Evolutionary conservation across 495 filamentous ascomycete species (phyloP), one percentile per base, ranked within the genome.

Genomic region (Melanomma pulvis-pyrius): DNA sequence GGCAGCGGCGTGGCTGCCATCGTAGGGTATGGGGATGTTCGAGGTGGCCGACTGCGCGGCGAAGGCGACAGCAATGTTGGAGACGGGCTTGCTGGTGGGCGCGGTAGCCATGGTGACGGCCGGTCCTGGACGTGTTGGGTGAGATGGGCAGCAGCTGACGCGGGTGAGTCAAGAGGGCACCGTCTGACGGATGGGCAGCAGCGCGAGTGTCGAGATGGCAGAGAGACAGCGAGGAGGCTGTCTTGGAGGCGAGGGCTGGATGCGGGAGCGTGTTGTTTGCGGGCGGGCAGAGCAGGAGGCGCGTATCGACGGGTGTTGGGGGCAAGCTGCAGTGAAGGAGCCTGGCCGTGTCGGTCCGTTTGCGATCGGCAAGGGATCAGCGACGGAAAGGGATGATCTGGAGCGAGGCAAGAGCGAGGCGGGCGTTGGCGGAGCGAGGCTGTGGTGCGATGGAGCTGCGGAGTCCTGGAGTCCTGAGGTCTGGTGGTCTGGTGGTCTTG

Each of bases 1-100:
- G 78, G 86, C 78, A 82, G 87, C 83, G 81, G 80, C 86, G 77
- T 79, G 82, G 54, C 69, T 72, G 62, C 49, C 69, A 60, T 77
- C 74, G 70, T 80, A 82, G 44, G 84, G 82, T 76, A 88, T 85
- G 63, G 84, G 86, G 77, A 93, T 93, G 83, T 93, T 87, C 81
- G 86, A 79, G 41, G 82, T 85, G 60, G 81, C 82, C 61, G 83
- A 84, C 76, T 82, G 82, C 78, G 83, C 83, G 79, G 84, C 84
- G 76, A 86, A 82, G 74, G 86, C 86, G 81, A 85, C 82, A 59
- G 83, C 82, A 74, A 84, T 82, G 79, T 80, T 86, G 74, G 85
- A 86, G 58, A 75, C 77, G 52, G 74, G 72, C 67, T 75, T 82
- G 62, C 51, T 72, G 63, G 67, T 61, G 36, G 52, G 28, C 52